Evolutionary conservation across 176 grass and related monocot species (phyloP).

Genomic region (Puya raimondii): DNA sequence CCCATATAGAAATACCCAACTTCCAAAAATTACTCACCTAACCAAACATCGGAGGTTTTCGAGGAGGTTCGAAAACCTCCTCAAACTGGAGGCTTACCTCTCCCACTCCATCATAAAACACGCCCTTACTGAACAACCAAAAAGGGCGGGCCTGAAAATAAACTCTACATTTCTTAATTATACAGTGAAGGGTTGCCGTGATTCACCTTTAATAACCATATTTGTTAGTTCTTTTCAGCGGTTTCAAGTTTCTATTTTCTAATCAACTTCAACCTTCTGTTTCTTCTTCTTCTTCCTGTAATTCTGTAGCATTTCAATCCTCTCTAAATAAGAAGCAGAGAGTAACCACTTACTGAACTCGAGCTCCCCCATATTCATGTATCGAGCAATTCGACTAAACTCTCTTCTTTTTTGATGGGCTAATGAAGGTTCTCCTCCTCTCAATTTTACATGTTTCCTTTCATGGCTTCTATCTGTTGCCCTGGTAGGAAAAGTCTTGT

Average conservation of each 20-base stretch:
- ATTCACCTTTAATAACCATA: too few species aligned
- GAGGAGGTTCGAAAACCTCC: too few species aligned
- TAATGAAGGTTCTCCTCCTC: slow-evolving; percentile 10
- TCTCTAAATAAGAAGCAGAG: slow-evolving; percentile 38
- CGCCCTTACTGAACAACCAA: too few species aligned
- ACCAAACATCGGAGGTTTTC: too few species aligned
- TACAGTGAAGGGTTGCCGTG: too few species aligned
- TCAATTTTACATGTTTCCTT: slow-evolving; percentile 14
- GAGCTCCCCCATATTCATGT: slow-evolving; percentile 60
- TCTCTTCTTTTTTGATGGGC: slow-evolving; percentile 60
- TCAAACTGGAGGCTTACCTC: too few species aligned
- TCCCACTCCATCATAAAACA: too few species aligned
- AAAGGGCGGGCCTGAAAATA: too few species aligned
- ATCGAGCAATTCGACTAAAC: slow-evolving; percentile 48
- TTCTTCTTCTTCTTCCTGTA: slow-evolving; percentile 56
- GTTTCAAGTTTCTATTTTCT: not conserved
- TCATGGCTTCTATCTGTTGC: slow-evolving; percentile 12
- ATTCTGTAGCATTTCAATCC: slow-evolving; percentile 37
- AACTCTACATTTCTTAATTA: too few species aligned
- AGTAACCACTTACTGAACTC: slow-evolving; percentile 88
- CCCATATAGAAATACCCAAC: too few species aligned
- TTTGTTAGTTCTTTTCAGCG: not conserved
- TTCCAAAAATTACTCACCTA: too few species aligned
- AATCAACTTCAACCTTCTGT: not conserved
- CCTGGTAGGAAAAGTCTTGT: slow-evolving; percentile 8